Base-by-base conservation (phyloP, 352 stramenopile species). In the Halophytophthora batemanensis region DNA sequence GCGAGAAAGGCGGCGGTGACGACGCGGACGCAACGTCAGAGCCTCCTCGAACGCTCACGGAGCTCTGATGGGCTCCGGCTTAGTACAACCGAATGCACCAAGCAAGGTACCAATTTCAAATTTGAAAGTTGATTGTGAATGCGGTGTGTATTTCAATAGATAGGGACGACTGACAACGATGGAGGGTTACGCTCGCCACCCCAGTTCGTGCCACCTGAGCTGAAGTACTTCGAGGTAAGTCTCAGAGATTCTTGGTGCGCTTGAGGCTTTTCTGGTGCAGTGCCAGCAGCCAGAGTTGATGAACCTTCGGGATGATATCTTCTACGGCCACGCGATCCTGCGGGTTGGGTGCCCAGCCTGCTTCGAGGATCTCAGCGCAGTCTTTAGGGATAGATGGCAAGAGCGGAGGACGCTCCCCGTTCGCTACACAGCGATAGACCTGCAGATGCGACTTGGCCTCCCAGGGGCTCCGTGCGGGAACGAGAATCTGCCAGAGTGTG, bases 401-500 rank as follows among this genome's bases (percentile, higher is more conserved):
- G 15, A 94, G 50, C 15, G 77, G 79, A 15, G 83, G 83, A 29
- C 83, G 71, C 47, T 92, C 81, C 22, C 83, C 81, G 29, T 87
- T 74, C 13, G 78, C 71, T 18, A 92, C 82, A 38, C 63, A 71
- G 8, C 60, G 85, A 63, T 94, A 94, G 29, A 94, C 83, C 59
- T 94, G 70, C 12, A 94, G 59, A 37, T 94, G 83, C 8, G 81
- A 80, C 33, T 80, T 82, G 53, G 61, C 58, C 35, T 82, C 75
- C 83, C 83, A 94, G 10, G 83, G 83, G 59, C 74, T 90, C 0
- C 72, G 74, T 28, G 69, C 72, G 1, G 83, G 83, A 28, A 92
- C 80, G 69, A 93, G 80, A 56, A 93, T 93, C 59, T 93, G 80
- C 83, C 83, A 93, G 10, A 93, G 56, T 43, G 83, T 93, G 51